Conservation (phyloP, 768 basidiomycete species). For the Peribolospora kevripleyi region DNA sequence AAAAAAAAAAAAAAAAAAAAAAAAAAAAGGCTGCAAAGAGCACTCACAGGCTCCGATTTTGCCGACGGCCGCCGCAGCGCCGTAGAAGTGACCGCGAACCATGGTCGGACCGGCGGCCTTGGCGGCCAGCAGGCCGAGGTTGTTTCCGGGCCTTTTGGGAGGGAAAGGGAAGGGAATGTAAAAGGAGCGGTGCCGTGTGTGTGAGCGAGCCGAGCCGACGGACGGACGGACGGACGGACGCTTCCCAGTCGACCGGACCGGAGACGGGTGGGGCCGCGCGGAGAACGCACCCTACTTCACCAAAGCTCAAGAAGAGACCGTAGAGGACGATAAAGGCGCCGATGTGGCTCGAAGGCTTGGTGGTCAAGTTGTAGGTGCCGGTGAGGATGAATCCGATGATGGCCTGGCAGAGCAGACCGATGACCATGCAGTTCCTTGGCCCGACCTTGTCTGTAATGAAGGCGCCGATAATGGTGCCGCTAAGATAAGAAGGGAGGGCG, state of each 20-base stretch:
- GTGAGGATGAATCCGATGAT: conserved; percentile 57
- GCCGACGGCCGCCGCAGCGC: conserved; percentile 54
- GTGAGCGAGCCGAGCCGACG: too few species aligned
- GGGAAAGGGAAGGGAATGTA: background rate
- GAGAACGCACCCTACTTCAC: conserved; percentile 38
- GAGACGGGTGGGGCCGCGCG: conserved; percentile 2
- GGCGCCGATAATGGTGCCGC: conserved; percentile 25
- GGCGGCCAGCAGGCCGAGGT: conserved; percentile 56
- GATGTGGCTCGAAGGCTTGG: conserved; percentile 25
- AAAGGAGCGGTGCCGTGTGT: background rate
- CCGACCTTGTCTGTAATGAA: conserved; percentile 31
- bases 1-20: too few species aligned
- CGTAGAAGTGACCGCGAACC: conserved; percentile 64
- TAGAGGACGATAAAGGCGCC: conserved; percentile 47
- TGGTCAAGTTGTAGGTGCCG: conserved; percentile 43
- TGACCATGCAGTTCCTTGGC: conserved; percentile 50
- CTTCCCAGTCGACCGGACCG: conserved; percentile 6
- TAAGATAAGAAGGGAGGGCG: conserved; percentile 34
- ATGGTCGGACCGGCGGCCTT: conserved; percentile 61
- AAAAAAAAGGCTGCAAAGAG: too few species aligned
- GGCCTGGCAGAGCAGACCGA: conserved; percentile 16
- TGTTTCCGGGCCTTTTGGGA: conserved; percentile 48
- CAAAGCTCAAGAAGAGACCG: conserved; percentile 71
- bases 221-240: too few species aligned
- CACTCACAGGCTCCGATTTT: conserved; percentile 13